Evolutionary conservation across 768 basidiomycete species (phyloP), one percentile per base, ranked within the genome.

Genomic region (Podaxis sp.): DNA sequence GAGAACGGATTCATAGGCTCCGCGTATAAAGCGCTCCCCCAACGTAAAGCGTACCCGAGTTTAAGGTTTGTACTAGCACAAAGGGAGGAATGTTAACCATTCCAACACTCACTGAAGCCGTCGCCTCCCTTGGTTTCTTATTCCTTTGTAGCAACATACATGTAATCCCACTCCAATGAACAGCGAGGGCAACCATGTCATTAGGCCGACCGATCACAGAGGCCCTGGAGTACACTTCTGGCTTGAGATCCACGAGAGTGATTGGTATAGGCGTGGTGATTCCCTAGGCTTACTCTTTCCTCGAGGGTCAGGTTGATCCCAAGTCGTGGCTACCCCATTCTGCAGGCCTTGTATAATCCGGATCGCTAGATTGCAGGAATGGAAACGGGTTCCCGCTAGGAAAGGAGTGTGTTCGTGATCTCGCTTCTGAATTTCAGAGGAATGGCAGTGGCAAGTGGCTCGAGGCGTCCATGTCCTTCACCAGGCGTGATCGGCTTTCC

Each of bases 31-130:
- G 13, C 10, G 1, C 35, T 18, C 52, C 42, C 2, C 59, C 51
- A n/a, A 61, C 59, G 6, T 61, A 61, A 11, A 55, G 47, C 16
- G 59, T 61, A 4, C 52, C 53, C 9, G 53, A 47, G 2, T 38
- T 23, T 14, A 48, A 25, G 23, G 52, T 32, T 13, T 61, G 52
- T 2, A 53, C 59, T 3, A 69, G 57, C 4, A 65, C 61, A 46
- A 68, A 69, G 11, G 68, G 55, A 1, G 68, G 67, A 3, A 69
- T 13, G 50, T 66, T 68, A 13, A 37, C 61, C 68, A 69, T 69
- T 16, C 65, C 68, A 14, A 68, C 66, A 28, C 63, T 57, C 16
- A 16, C 28, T 6, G 55, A 40, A 10, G 58, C 40, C 1, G 59
- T 47, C 16, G 59, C 14, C 21, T n/a, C 32, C 2, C 32, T 46